These are phyloP conservation scores for Madurella mycetomatis DNA, from an alignment of 2,329 filamentous ascomycete genomes.

Conservation along the genomic window DNA sequence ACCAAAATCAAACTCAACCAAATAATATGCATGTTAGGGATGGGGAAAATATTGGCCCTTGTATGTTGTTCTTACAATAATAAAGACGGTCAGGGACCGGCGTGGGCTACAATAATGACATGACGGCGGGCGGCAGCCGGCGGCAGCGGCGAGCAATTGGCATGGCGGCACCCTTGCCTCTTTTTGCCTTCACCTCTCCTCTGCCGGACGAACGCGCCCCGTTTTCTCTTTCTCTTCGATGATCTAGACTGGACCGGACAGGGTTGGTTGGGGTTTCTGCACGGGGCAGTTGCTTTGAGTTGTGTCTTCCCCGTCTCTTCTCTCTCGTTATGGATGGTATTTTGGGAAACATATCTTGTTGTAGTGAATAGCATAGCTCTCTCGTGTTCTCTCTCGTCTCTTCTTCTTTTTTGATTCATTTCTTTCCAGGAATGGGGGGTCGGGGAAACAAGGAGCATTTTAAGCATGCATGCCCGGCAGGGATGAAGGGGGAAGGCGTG, in stretches of 20 bases:
- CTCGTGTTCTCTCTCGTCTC: neutral
- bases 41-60: neutral
- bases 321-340: neutral
- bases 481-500: too few relatives aligned
- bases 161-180: slow-evolving; percentile 12
- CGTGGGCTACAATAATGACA: slow-evolving; percentile 22
- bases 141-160: slow-evolving; percentile 7
- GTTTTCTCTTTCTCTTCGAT: neutral
- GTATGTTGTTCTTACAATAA: slow-evolving; percentile 14
- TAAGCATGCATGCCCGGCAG: too few relatives aligned
- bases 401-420: neutral
- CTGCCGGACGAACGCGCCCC: neutral
- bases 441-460: too few relatives aligned
- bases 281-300: neutral
- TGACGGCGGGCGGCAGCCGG: neutral
- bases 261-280: neutral
- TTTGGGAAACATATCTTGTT: neutral
- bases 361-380: neutral
- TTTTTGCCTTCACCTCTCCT: neutral
- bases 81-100: slow-evolving; percentile 23
- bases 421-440: too few relatives aligned
- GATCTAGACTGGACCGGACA: neutral
- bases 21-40: slow-evolving; percentile 10
- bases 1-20: neutral
- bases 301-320: neutral